These are phyloP conservation scores for Oldenlandia corymbosa DNA, from an alignment of 257 asterid genomes.

Conservation along the genomic window DNA sequence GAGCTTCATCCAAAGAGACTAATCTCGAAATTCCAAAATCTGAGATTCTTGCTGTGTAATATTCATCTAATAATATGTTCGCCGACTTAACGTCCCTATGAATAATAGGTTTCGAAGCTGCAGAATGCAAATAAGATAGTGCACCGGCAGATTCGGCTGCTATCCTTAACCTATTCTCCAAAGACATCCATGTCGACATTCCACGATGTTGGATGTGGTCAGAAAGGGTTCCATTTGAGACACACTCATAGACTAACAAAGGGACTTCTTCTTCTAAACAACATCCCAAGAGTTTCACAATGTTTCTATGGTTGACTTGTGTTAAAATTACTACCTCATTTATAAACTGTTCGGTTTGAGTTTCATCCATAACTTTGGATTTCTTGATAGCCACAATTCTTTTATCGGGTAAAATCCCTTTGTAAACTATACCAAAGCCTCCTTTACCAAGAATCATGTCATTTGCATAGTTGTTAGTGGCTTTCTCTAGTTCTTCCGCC, in stretches of 20 bases:
- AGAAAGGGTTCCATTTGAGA: slow-evolving; percentile 55
- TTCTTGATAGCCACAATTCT: slow-evolving; percentile 62
- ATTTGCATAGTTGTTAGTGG: slow-evolving; percentile 50
- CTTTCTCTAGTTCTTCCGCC: slow-evolving; percentile 48
- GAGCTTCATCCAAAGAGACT: slow-evolving; percentile 54
- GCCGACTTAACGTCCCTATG: slow-evolving; percentile 79
- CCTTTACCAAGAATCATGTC: slow-evolving; percentile 66
- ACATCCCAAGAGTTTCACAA: slow-evolving; percentile 69
- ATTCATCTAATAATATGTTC: slow-evolving; percentile 55
- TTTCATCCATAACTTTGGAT: slow-evolving; percentile 47
- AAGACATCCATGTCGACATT: slow-evolving; percentile 43
- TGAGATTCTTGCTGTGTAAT: slow-evolving; percentile 53
- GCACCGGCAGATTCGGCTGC: slow-evolving; percentile 68
- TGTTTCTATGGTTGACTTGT: slow-evolving; percentile 66
- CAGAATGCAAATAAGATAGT: slow-evolving; percentile 65
- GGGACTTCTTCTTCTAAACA: slow-evolving; percentile 76
- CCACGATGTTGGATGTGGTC: slow-evolving; percentile 47
- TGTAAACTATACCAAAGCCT: slow-evolving; percentile 68
- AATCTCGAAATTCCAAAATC: slow-evolving; percentile 81
- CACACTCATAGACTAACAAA: slow-evolving; percentile 56
- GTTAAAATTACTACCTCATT: slow-evolving; percentile 75
- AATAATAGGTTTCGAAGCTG: slow-evolving; percentile 53
- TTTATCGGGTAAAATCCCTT: slow-evolving; percentile 51
- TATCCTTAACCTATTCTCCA: slow-evolving; percentile 59
- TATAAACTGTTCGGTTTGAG: slow-evolving; percentile 64